A percentile compares a stretch with the other conserved stretches of the same genome.
Conservation (phyloP, 164 flowering plant species). For the Magnolia sinica region DNA sequence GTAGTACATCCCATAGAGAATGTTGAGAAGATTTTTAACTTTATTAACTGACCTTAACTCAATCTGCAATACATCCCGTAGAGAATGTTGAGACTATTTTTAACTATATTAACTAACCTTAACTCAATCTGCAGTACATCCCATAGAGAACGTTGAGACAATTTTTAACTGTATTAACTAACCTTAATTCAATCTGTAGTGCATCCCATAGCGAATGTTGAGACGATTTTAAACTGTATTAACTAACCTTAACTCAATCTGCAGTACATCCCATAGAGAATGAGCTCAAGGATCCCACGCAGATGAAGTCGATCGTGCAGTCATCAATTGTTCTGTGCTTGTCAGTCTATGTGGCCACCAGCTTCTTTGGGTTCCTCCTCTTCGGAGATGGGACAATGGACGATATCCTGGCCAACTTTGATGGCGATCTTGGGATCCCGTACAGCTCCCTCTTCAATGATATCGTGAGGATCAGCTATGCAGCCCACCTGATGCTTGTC, state of each 20-base stretch:
- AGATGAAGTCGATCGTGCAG: conserved; percentile 61
- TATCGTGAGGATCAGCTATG: conserved; percentile 65
- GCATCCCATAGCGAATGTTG: too few species aligned
- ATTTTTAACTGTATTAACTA: too few species aligned
- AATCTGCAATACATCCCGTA: too few species aligned
- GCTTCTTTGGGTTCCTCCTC: conserved; percentile 66
- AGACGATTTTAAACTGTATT: neutral
- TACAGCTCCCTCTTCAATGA: conserved; percentile 50
- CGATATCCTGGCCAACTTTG: conserved; percentile 76
- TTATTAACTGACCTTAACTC: too few species aligned
- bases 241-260: neutral
- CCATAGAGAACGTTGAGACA: too few species aligned
- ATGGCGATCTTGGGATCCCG: conserved; percentile 58
- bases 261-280: conserved; percentile 76
- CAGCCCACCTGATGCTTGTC: conserved; percentile 73
- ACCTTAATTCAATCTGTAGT: too few species aligned
- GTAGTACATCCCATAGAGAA: too few species aligned
- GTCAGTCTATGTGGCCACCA: conserved; percentile 57
- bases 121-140: too few species aligned
- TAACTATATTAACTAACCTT: too few species aligned
- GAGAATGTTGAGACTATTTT: too few species aligned
- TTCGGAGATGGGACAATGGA: conserved; percentile 68
- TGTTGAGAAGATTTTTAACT: too few species aligned
- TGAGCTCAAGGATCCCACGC: conserved; percentile 55
- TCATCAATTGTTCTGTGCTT: conserved; percentile 52